Evolutionary conservation across 495 filamentous ascomycete species (phyloP), one percentile per base, ranked within the genome.

Genomic region (Parachaetomium inaequale): DNA sequence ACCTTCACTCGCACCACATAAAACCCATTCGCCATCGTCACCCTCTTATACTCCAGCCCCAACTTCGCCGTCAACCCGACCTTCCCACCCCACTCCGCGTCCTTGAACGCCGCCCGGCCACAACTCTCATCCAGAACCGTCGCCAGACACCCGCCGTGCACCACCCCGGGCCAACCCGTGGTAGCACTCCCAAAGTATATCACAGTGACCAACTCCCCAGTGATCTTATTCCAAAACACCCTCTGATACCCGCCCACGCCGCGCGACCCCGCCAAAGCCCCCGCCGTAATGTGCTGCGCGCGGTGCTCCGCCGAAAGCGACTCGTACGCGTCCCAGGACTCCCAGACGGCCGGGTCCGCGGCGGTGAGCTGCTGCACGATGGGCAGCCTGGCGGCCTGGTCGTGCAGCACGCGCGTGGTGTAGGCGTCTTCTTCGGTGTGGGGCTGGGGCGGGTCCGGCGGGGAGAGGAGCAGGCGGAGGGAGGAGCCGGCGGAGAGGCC

Each of bases 91-190:
- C 78, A 76, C 47, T 46, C n/a, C 1, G 3, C 19, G 1, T 66
- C 59, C 55, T 76, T 63, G 42, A 84, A 75, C 15, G 83, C 83
- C 43, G 78, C 79, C 25, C 83, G 69, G 7, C 80, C 84, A 55
- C 85, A 74, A 17, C 74, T 76, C 74, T 95, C 90, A 70, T 91
- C 88, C 34, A 93, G 71, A 8, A 92, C 68, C 0, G 88, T 92
- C 4, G 85, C 89, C 40, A 91, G 78, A 3, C 81, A 78, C 19
- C 91, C 91, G 19, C 91, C 91, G 74, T 95, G 91, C 55, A 88
- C 84, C 23, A 91, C 76, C 2, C 82, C 82, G n/a, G 89, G 89
- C 88, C 88, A 93, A 2, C 91, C 89, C 34, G 84, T 76, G 23
- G 86, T 68, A 15, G 77, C 83, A 1, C 70, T 49, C 32, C 90